Evolutionary conservation across 192 early-diverging fungal genomes (phyloP).

Genomic region (Jimgerdemannia flammicorona): DNA sequence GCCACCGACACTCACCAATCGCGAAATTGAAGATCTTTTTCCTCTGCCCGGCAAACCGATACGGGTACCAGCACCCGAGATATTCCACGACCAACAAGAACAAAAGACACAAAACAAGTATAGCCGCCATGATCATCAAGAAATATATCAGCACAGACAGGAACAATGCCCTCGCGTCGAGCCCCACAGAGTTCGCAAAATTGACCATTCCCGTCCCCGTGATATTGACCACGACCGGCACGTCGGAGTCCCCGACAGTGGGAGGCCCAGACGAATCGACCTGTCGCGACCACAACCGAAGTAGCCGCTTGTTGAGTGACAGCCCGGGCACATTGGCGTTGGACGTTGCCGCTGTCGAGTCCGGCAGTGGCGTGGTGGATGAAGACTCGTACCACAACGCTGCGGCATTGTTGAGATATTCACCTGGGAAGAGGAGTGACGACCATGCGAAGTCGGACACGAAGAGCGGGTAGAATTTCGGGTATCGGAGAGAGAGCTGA

Average conservation of each 20-base stretch:
- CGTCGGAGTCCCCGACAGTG: constrained; percentile 8
- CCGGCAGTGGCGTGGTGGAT: neutral
- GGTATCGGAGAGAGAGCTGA: constrained; percentile 43
- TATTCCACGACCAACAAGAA: constrained; percentile 5
- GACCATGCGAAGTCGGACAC: constrained; percentile 46
- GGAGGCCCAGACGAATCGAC: neutral
- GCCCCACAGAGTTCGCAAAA: constrained; percentile 18
- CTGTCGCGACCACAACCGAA: neutral
- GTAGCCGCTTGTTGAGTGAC: neutral
- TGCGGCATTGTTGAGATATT: constrained; percentile 1
- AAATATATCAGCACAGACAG: constrained; percentile 17
- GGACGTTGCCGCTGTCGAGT: neutral
- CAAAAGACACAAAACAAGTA: constrained; percentile 13
- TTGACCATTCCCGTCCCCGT: constrained; percentile 25
- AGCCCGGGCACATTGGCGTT: neutral
- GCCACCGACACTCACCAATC: neutral
- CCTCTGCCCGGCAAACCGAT: constrained; percentile 2
- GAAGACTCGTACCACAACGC: neutral
- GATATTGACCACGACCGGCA: constrained; percentile 1
- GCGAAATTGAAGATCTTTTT: constrained; percentile 21
- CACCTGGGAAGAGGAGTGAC: constrained; percentile 9
- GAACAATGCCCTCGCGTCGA: constrained; percentile 22
- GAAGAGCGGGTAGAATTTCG: constrained; percentile 41
- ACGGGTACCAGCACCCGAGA: neutral
- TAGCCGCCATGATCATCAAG: constrained; percentile 11